Evolutionary conservation across 768 basidiomycete genomes (phyloP).

Genomic region (Boletus barrowsii): DNA sequence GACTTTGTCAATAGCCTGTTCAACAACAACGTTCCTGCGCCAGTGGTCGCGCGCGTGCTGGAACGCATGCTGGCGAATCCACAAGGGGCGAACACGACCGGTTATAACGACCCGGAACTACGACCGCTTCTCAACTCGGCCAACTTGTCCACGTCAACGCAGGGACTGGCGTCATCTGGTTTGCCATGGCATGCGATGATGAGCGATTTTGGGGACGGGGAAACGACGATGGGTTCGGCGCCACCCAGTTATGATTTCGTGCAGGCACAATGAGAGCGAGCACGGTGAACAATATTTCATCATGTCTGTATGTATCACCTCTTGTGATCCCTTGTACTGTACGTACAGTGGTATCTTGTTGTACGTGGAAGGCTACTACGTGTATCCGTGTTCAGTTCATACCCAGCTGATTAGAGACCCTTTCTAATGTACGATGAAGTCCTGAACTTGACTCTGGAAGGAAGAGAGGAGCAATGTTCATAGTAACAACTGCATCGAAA

Average conservation of each 20-base stretch:
- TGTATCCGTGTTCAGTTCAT: too few relatives aligned
- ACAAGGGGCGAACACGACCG: conserved; percentile 9
- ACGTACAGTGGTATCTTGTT: too few relatives aligned
- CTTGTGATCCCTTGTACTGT: too few relatives aligned
- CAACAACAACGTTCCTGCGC: conserved; percentile 25
- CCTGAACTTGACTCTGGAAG: too few relatives aligned
- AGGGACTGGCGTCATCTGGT: neutral
- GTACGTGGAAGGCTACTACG: too few relatives aligned
- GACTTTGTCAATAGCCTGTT: conserved; percentile 26
- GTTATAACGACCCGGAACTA: conserved; percentile 14
- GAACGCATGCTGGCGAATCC: conserved; percentile 26
- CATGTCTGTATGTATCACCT: too few relatives aligned
- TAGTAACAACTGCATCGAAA: too few relatives aligned
- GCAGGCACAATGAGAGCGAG: conserved; percentile 5
- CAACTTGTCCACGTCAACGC: neutral
- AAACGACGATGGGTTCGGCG: conserved; percentile 25
- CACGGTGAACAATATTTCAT: too few relatives aligned
- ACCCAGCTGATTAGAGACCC: too few relatives aligned
- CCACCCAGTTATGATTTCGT: conserved; percentile 25
- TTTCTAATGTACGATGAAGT: too few relatives aligned
- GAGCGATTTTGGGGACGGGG: conserved; percentile 36
- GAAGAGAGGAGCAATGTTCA: too few relatives aligned
- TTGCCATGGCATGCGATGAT: conserved; percentile 36
- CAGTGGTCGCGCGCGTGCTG: conserved; percentile 24
- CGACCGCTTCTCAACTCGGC: neutral